phyloP scores from a whole-genome alignment of 2,329 filamentous ascomycete genomes.

The Aspergillus tanneri region DNA sequence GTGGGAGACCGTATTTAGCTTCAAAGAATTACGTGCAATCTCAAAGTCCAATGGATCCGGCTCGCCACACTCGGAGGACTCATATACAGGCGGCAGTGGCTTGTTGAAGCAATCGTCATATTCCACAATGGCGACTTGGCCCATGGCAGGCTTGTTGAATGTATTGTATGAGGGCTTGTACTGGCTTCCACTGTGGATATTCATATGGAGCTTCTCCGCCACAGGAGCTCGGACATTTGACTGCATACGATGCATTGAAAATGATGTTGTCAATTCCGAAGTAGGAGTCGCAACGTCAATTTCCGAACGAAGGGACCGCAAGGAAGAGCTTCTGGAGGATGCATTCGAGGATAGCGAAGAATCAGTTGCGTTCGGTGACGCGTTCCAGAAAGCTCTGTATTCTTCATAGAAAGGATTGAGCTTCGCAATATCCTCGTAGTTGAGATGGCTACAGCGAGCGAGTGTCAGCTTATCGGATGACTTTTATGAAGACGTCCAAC shows the following conservation, averaged over 20 bases:
- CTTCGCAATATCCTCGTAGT: conserved; percentile 28
- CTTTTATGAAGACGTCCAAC: conserved; percentile 1
- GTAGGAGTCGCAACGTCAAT: conserved; percentile 12
- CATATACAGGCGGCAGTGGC: conserved; percentile 7
- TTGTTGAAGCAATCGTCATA: neutral
- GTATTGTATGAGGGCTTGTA: conserved; percentile 16
- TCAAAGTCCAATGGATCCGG: conserved; percentile 3
- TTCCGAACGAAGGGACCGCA: conserved; percentile 10
- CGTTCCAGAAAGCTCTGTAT: conserved; percentile 23
- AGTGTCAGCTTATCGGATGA: conserved; percentile 10
- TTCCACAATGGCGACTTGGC: conserved; percentile 20
- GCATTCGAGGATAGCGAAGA: conserved; percentile 13
- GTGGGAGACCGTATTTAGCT: conserved; percentile 21
- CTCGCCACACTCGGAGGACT: neutral
- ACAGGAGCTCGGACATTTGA: neutral
- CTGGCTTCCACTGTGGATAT: conserved; percentile 14
- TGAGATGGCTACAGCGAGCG: conserved; percentile 19
- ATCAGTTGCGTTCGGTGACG: conserved; percentile 11
- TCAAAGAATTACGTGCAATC: conserved; percentile 6
- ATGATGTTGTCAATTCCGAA: conserved; percentile 10
- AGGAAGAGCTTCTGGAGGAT: conserved; percentile 22
- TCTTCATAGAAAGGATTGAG: conserved; percentile 29
- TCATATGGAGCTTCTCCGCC: conserved; percentile 7
- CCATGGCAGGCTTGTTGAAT: conserved; percentile 1
- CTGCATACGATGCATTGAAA: conserved; percentile 7